Percentiles rank a stretch among this genome's conserved stretches.
phyloP scores from a whole-genome alignment of 2,329 filamentous ascomycete species.

The Endoconidiophora polonica region DNA sequence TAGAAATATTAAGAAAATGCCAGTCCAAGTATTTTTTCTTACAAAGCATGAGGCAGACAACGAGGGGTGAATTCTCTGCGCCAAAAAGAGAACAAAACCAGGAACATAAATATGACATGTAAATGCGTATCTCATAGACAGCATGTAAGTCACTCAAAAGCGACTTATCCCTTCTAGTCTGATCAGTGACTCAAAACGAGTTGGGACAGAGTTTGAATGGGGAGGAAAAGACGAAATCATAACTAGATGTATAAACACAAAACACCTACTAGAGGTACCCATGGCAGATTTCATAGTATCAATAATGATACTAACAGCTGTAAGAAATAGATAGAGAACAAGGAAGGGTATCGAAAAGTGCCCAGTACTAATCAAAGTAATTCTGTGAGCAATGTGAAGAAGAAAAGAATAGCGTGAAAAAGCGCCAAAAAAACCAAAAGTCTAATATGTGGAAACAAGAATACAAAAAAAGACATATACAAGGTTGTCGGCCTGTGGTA shows the following conservation, averaged over 20 bases:
- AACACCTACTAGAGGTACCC: too few species aligned
- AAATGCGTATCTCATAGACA: too few species aligned
- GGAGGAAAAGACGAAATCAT: too few species aligned
- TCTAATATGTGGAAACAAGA: not conserved
- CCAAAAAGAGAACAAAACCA: not conserved
- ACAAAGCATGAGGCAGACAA: too few species aligned
- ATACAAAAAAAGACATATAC: conserved; percentile 7
- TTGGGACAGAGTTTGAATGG: too few species aligned
- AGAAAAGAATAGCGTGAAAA: conserved; percentile 7
- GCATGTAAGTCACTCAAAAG: too few species aligned
- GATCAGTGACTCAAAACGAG: too few species aligned
- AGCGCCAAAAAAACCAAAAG: conserved; percentile 5
- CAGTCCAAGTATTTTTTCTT: too few species aligned
- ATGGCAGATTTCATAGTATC: not conserved
- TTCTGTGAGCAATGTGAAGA: not conserved
- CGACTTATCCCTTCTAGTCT: too few species aligned
- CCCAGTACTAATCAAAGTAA: conserved; percentile 2
- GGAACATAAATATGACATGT: not conserved
- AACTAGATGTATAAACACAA: too few species aligned
- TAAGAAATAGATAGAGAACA: conserved; percentile 1
- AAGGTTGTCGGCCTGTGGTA: not conserved
- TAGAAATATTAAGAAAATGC: too few species aligned
- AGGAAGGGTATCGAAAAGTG: conserved; percentile 13
- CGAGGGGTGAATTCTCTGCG: not conserved
- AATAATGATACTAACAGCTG: not conserved